Evolutionary conservation across 2,329 filamentous ascomycete species (phyloP).

Genomic region (Penicillium sp.): DNA sequence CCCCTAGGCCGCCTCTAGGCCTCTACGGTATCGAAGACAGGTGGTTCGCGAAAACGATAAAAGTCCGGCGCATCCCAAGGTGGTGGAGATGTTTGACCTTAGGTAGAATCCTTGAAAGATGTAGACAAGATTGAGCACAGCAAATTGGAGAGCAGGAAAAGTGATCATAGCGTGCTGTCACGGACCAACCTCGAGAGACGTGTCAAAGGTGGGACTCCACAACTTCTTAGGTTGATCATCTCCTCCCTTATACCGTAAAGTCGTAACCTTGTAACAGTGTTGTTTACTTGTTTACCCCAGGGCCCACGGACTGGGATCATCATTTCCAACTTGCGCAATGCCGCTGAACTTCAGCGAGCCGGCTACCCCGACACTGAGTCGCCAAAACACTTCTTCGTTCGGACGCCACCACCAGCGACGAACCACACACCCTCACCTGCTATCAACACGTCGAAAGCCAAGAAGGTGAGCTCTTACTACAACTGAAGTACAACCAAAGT

Average conservation of each 20-base stretch:
- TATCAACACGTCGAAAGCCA: slow-evolving; percentile 32
- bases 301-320: background rate
- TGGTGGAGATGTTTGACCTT: background rate
- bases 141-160: background rate
- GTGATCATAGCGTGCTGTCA: background rate
- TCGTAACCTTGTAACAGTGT: background rate
- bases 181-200: background rate
- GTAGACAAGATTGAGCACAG: background rate
- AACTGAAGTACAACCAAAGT: background rate
- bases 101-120: background rate
- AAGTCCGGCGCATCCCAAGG: background rate
- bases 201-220: background rate
- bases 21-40: too few species aligned
- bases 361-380: slow-evolving; percentile 29
- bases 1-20: too few species aligned
- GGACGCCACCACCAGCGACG: slow-evolving; percentile 18
- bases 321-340: slow-evolving; percentile 16
- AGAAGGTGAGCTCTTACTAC: slow-evolving; percentile 19
- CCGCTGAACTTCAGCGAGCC: slow-evolving; percentile 30
- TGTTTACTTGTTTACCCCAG: background rate
- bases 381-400: slow-evolving; percentile 26
- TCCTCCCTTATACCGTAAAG: background rate
- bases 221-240: background rate
- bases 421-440: slow-evolving; percentile 30
- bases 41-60: too few species aligned